Conservation (phyloP, 169 alveolate genomes). For the Theileria orientalis region DNA sequence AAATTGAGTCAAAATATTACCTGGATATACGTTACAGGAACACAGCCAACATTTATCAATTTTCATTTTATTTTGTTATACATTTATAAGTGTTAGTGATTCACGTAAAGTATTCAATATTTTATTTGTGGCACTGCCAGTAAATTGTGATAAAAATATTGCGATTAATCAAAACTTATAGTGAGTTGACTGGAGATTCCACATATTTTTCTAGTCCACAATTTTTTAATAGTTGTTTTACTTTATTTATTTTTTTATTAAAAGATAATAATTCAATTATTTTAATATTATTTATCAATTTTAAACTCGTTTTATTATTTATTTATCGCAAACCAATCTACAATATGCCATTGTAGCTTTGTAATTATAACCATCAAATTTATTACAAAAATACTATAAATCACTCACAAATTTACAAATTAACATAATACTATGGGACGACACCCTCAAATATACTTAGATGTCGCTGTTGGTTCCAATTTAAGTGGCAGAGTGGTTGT, state of each 20-base stretch:
- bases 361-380: neutral
- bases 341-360: no score
- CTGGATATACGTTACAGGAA: constrained; percentile 95
- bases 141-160: no score
- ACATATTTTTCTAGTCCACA: no score
- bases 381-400: neutral
- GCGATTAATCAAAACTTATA: no score
- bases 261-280: neutral
- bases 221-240: no score
- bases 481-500: constrained; percentile 88
- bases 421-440: constrained; percentile 17
- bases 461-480: constrained; percentile 72
- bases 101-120: no score
- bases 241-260: neutral
- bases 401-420: neutral
- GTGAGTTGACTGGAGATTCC: no score
- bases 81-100: no score
- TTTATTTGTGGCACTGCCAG: no score
- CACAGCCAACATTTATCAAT: constrained; percentile 96
- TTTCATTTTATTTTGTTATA: constrained; percentile 81
- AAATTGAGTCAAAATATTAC: constrained; percentile 20
- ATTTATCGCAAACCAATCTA: neutral
- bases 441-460: constrained; percentile 59
- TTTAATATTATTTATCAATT: no score
- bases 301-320: no score